Evolutionary conservation across 306 rosid species (phyloP).

Genomic region (Bauhinia variegata): DNA sequence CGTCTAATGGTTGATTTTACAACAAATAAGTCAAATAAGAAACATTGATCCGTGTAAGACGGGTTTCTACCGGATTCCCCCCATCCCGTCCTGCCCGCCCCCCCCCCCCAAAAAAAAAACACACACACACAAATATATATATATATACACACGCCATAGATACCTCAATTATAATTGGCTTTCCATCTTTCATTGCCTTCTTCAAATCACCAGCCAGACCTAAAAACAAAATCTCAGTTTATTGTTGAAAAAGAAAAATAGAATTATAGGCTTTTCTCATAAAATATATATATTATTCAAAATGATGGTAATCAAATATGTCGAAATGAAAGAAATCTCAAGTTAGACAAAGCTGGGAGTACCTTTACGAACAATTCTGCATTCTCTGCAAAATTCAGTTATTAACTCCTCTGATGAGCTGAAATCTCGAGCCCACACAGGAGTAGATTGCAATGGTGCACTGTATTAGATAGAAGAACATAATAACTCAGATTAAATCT

Average conservation of each 20-base stretch:
- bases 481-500: slow-evolving; percentile 24
- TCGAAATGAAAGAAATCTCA: slow-evolving; percentile 19
- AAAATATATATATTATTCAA: background rate
- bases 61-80: too few relatives aligned
- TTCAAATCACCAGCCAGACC: slow-evolving; percentile 97
- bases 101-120: too few relatives aligned
- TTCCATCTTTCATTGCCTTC: slow-evolving; percentile 99
- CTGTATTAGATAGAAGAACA: slow-evolving; percentile 48
- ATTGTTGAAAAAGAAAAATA: slow-evolving; percentile 7
- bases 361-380: slow-evolving; percentile 97
- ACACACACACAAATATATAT: too few relatives aligned
- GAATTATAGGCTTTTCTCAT: slow-evolving; percentile 7
- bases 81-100: too few relatives aligned
- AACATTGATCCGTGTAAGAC: slow-evolving; percentile 1
- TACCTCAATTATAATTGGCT: slow-evolving; percentile 96
- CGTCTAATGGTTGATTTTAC: slow-evolving; percentile 1
- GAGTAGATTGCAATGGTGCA: slow-evolving; percentile 88
- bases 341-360: slow-evolving; percentile 24
- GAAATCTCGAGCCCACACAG: slow-evolving; percentile 92
- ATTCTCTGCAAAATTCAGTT: slow-evolving; percentile 96
- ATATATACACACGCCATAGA: slow-evolving; percentile 6
- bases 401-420: slow-evolving; percentile 83
- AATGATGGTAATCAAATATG: slow-evolving; percentile 1
- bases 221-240: slow-evolving; percentile 45
- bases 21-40: slow-evolving; percentile 5